Conservation (phyloP, 805 yeast species). For the Saccharomycopsis malanga region DNA sequence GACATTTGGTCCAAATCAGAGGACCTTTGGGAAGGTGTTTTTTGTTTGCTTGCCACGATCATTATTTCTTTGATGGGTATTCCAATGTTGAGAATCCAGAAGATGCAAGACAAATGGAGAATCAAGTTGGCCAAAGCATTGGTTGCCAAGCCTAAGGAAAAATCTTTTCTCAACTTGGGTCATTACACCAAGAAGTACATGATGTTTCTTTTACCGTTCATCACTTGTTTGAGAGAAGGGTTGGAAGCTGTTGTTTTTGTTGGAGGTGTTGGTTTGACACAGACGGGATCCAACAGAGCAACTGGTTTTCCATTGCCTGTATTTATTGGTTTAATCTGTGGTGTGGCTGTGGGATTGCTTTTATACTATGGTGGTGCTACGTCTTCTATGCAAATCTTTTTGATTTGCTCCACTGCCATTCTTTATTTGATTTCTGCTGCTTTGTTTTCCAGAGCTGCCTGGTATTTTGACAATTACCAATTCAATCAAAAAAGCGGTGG, state of each 20-base stretch:
- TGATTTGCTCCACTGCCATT: conserved; percentile 81
- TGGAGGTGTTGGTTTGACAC: conserved; percentile 84
- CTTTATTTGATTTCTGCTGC: conserved; percentile 89
- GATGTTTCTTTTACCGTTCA: conserved; percentile 82
- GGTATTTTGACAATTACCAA: conserved; percentile 73
- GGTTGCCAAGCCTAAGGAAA: conserved; percentile 47
- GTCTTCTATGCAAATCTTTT: conserved; percentile 78
- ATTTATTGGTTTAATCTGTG: conserved; percentile 75
- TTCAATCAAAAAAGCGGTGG: conserved; percentile 75
- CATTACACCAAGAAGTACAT: conserved; percentile 66
- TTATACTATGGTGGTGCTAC: conserved; percentile 79
- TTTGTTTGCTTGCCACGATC: conserved; percentile 82
- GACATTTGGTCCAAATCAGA: conserved; percentile 86
- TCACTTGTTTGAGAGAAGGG: conserved; percentile 94
- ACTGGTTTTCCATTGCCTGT: conserved; percentile 92
- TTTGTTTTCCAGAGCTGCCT: conserved; percentile 84
- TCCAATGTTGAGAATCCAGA: conserved; percentile 91
- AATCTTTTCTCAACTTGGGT: conserved; percentile 46
- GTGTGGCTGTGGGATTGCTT: conserved; percentile 59
- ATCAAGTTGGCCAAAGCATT: conserved; percentile 84
- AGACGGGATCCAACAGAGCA: conserved; percentile 39
- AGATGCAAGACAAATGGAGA: conserved; percentile 97
- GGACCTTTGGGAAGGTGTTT: conserved; percentile 96
- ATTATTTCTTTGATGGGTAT: conserved; percentile 92
- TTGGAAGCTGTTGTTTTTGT: conserved; percentile 93